These are phyloP conservation scores for Ophiostoma sp. DNA, from an alignment of 2,329 filamentous ascomycete species.

Conservation along the genomic window DNA sequence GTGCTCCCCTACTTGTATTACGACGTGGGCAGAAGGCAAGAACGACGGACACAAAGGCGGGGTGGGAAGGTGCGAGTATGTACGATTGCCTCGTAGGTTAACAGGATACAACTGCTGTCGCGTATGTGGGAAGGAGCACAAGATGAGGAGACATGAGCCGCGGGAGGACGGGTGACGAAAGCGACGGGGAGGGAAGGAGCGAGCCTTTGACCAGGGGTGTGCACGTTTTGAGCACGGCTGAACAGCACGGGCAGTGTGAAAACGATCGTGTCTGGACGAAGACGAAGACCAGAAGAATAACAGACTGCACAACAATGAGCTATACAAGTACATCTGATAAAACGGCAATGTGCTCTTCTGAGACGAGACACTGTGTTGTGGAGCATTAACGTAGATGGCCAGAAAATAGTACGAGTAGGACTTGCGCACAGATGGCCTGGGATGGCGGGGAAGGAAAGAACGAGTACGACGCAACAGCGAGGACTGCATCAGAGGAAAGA, in stretches of 20 bases:
- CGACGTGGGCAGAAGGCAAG: neutral
- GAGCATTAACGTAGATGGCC: neutral
- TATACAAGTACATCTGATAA: neutral
- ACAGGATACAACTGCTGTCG: neutral
- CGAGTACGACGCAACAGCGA: neutral
- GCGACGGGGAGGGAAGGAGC: slow-evolving; percentile 1
- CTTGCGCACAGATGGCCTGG: neutral
- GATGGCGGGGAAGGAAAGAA: neutral
- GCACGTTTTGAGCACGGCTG: neutral
- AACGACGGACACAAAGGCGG: slow-evolving; percentile 14
- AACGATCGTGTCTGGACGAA: neutral
- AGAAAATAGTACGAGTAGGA: neutral
- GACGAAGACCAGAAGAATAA: neutral
- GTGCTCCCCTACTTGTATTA: neutral
- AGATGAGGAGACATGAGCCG: neutral
- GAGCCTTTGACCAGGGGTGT: neutral
- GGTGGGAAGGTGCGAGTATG: slow-evolving; percentile 3
- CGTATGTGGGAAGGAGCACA: neutral
- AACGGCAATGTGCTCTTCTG: neutral
- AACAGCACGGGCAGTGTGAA: neutral
- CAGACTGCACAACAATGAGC: neutral
- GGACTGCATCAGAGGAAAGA: neutral
- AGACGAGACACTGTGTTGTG: neutral
- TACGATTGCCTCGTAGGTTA: neutral
- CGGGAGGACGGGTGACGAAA: slow-evolving; percentile 5